Base-by-base conservation (phyloP, 345 rosid species). In the Brassica carinata region DNA sequence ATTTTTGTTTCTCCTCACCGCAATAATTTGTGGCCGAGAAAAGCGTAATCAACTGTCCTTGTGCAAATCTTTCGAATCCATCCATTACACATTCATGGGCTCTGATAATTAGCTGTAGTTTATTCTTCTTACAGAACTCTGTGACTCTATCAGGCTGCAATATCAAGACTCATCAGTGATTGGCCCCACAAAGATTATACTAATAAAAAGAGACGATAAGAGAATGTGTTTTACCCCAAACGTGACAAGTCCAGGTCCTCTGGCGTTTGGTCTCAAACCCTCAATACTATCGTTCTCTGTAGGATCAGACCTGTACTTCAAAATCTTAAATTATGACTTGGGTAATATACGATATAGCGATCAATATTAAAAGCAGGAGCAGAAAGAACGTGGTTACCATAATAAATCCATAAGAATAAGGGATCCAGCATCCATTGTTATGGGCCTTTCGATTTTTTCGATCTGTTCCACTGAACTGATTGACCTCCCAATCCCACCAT, bases 31-130 rank as follows among this genome's bases (percentile, higher is more conserved):
- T 96, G 31, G 99, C 99, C 0, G 99, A 96, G 65, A 96, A 96
- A 9, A 96, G 92, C 55, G 99, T 96, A 67, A 96, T 96, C 86
- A 96, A 83, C 80, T 96, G 99, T 30, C 99, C 99, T 62, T 96
- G 99, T 19, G 99, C 99, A 91, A 96, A 96, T 73, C 99, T 88
- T 80, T 96, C 99, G 84, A 96, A 96, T 68, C 99, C 99, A 84
- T 96, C 99, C 99, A 96, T 96, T 43, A 96, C 99, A 78, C 99
- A 96, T 86, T 96, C 99, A 70, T 96, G 99, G 0, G 99, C 99
- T 74, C 99, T 86, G 23, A 96, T 90, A 51, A 96, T 96, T 34
- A 96, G 92, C 83, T 93, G 99, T 29, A 93, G 82, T 83, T 89
- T 93, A 84, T 96, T 96, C 82, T 64, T 96, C 93, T 93, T 96